A percentile compares a stretch with the other conserved stretches of the same genome.
Evolutionary conservation across 129 eudicot genomes (phyloP).

Genomic region (Deinandra increscens): DNA sequence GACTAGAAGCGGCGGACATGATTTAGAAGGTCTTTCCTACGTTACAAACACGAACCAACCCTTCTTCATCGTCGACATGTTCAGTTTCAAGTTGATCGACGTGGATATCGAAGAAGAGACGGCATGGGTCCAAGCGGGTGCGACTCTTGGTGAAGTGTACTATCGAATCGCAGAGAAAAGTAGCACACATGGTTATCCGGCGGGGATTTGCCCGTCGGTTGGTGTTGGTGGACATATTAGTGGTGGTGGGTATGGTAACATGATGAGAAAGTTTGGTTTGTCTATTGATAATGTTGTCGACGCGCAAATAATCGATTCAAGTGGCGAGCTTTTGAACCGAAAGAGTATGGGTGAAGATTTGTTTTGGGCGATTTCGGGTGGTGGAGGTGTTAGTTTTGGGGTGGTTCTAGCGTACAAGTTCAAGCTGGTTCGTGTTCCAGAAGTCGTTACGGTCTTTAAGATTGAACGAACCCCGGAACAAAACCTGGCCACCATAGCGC

Average conservation of each 20-base stretch:
- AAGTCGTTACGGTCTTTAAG: not conserved
- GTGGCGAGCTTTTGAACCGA: not conserved
- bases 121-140: conserved; percentile 10
- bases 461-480: not conserved
- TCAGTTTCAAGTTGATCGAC: not conserved
- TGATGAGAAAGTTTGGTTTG: conserved; percentile 12
- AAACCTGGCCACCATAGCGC: not conserved
- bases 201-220: not conserved
- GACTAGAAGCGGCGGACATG: conserved; percentile 30
- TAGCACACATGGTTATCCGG: not conserved
- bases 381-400: conserved; percentile 16
- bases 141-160: conserved; percentile 12
- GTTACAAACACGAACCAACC: not conserved
- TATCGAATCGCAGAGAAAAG: not conserved
- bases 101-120: not conserved
- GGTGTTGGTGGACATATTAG: conserved; percentile 7
- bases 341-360: conserved; percentile 9
- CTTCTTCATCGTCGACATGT: conserved; percentile 9
- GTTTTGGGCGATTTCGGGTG: conserved; percentile 9
- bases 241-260: conserved; percentile 9
- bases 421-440: conserved; percentile 12
- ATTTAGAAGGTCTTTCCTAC: not conserved
- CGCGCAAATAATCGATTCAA: not conserved
- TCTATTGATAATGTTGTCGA: conserved; percentile 4
- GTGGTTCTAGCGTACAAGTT: conserved; percentile 3